These are phyloP conservation scores for Spizellomyces sp. DNA, from an alignment of 192 early-diverging fungal genomes.

Conservation along the genomic window DNA sequence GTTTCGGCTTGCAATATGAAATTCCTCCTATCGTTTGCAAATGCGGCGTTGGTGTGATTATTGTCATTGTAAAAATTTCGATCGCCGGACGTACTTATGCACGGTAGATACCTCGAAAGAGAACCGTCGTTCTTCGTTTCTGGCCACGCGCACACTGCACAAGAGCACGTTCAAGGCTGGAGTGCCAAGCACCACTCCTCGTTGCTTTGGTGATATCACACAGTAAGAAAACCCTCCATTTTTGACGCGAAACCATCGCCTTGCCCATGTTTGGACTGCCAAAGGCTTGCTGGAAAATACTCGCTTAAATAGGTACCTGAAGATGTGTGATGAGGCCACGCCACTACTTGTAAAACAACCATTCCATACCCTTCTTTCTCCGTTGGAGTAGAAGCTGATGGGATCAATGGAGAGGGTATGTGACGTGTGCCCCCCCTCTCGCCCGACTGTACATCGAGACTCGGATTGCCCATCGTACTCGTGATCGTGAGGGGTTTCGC, in stretches of 20 bases:
- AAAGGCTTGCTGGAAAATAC: no score
- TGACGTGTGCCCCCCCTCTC: slow-evolving; percentile 1
- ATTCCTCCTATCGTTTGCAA: no score
- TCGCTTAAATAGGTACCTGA: no score
- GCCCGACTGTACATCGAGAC: slow-evolving; percentile 6
- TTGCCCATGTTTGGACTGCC: no score
- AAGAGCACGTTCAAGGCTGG: slow-evolving; percentile 58
- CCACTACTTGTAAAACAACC: not conserved
- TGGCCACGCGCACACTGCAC: slow-evolving; percentile 55
- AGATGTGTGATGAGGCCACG: no score
- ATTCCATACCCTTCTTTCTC: slow-evolving; percentile 73
- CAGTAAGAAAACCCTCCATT: slow-evolving; percentile 55
- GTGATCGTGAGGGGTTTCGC: not conserved
- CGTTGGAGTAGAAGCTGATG: slow-evolving; percentile 25
- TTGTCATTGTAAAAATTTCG: slow-evolving; percentile 21
- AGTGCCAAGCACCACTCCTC: slow-evolving; percentile 53
- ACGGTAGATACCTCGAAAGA: slow-evolving; percentile 70
- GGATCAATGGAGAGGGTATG: not conserved
- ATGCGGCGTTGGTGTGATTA: no score
- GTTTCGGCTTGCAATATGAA: slow-evolving; percentile 65
- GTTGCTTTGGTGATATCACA: slow-evolving; percentile 41
- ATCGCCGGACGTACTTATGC: slow-evolving; percentile 52
- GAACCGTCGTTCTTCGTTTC: slow-evolving; percentile 66
- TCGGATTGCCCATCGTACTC: not conserved
- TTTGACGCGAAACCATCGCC: slow-evolving; percentile 59